Conservation (phyloP, 257 asterid species). For the Scutellaria barbata region DNA sequence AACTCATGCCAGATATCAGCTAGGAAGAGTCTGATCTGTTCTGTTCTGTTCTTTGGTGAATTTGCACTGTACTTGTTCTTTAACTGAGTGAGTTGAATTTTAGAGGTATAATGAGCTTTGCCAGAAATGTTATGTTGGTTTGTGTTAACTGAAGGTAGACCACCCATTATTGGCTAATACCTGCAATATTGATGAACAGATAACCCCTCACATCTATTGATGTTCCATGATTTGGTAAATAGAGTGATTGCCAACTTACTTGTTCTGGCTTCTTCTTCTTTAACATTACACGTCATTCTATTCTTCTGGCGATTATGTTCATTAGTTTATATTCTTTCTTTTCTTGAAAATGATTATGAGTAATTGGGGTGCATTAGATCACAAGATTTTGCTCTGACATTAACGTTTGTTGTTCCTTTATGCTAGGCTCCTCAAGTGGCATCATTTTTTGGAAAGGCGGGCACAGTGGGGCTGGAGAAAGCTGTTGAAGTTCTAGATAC, state of each 20-base stretch:
- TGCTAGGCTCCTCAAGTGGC: constrained; percentile 74
- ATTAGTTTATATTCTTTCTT: neutral
- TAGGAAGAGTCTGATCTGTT: neutral
- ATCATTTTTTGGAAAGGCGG: constrained; percentile 97
- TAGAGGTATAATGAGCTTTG: constrained; percentile 22
- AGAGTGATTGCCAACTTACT: neutral
- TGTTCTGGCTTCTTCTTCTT: constrained; percentile 14
- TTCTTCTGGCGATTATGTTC: constrained; percentile 4
- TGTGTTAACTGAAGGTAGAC: constrained; percentile 5
- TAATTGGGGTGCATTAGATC: constrained; percentile 22
- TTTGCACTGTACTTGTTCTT: constrained; percentile 25
- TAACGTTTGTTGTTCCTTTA: constrained; percentile 35
- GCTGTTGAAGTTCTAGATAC: constrained; percentile 98
- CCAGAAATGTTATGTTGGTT: constrained; percentile 11
- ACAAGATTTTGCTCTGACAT: constrained; percentile 16
- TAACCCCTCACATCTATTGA: neutral
- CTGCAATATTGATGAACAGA: neutral
- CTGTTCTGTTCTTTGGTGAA: constrained; percentile 14
- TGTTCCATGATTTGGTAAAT: constrained; percentile 8
- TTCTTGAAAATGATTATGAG: constrained; percentile 4
- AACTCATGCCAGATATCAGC: constrained; percentile 7
- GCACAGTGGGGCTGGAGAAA: constrained; percentile 83
- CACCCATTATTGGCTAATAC: constrained; percentile 21
- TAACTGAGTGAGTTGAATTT: constrained; percentile 16
- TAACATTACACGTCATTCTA: neutral